phyloP scores from a whole-genome alignment of 129 eudicot species.

The Tanacetum coccineum region DNA sequence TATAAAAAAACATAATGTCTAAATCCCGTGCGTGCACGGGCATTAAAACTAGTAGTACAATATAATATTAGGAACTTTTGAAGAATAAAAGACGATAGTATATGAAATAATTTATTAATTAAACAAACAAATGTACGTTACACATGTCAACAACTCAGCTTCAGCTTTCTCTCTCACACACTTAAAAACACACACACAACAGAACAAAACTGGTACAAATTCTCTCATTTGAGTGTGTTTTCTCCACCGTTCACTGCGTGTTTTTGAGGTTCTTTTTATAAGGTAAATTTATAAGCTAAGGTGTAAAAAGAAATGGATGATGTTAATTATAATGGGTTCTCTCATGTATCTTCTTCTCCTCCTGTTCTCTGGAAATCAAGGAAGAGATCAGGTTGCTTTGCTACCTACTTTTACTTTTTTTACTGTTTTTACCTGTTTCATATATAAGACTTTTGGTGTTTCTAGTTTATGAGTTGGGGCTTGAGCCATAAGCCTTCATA shows the following conservation, averaged over 20 bases:
- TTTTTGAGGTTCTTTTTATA: background rate
- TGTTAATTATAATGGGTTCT: constrained; percentile 50
- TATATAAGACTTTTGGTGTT: too few species aligned
- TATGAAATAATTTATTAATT: too few species aligned
- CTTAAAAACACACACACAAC: background rate
- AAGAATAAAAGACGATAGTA: too few species aligned
- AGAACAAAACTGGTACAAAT: background rate
- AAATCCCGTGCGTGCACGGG: too few species aligned
- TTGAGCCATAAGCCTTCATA: too few species aligned
- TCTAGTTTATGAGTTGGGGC: too few species aligned
- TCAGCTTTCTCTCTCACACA: too few species aligned
- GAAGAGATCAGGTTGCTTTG: constrained; percentile 73
- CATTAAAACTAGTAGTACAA: too few species aligned
- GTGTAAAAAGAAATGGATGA: constrained; percentile 47
- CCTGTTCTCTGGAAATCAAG: constrained; percentile 91
- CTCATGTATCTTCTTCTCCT: constrained; percentile 66
- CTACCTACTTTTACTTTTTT: background rate
- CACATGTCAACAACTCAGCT: constrained; percentile 29
- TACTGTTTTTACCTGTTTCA: too few species aligned
- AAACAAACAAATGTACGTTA: constrained; percentile 26
- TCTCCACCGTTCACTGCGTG: background rate
- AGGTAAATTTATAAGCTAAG: constrained; percentile 5
- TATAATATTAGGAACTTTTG: too few species aligned
- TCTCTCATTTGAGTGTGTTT: constrained; percentile 34
- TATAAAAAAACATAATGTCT: too few species aligned